A percentile compares a stretch with the other conserved stretches of the same genome.
Conservation (phyloP, 2,329 filamentous ascomycete genomes). For the Grosmannia penicillata region DNA sequence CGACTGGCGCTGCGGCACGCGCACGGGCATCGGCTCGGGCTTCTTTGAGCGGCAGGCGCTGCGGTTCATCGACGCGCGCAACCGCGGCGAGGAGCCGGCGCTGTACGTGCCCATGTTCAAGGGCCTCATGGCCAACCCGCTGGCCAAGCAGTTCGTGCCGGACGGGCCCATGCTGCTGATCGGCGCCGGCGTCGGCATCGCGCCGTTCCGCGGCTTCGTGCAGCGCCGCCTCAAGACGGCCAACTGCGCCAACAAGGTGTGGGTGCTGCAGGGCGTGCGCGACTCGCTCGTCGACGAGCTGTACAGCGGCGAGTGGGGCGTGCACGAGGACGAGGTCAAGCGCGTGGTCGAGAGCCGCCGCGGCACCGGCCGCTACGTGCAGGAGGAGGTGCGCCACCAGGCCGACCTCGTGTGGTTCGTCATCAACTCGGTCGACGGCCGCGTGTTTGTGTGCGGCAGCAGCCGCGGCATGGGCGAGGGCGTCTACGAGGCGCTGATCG, state of each 20-base stretch:
- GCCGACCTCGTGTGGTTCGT: conserved; percentile 98
- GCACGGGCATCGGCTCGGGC: conserved; percentile 81
- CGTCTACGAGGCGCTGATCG: conserved; percentile 72
- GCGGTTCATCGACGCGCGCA: conserved; percentile 53
- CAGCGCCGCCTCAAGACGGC: conserved; percentile 85
- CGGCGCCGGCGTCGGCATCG: conserved; percentile 90
- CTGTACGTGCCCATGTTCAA: conserved; percentile 93
- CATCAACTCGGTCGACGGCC: conserved; percentile 87
- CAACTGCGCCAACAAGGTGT: conserved; percentile 95
- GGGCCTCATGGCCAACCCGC: conserved; percentile 90
- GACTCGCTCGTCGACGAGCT: conserved; percentile 91
- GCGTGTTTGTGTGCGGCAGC: conserved; percentile 92
- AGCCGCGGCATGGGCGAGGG: conserved; percentile 96
- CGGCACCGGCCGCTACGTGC: conserved; percentile 79
- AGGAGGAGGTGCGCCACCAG: conserved; percentile 84
- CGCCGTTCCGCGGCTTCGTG: conserved; percentile 94
- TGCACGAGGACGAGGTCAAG: conserved; percentile 77
- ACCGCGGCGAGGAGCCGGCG: conserved; percentile 42
- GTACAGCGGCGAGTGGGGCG: conserved; percentile 91
- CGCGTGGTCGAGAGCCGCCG: conserved; percentile 63
- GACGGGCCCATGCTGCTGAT: conserved; percentile 97
- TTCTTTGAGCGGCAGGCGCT: conserved; percentile 81
- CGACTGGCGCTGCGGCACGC: conserved; percentile 58
- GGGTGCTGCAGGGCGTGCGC: conserved; percentile 88
- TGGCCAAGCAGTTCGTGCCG: conserved; percentile 79